Base-by-base conservation (phyloP, 1,139 yeast species). In the Blastobotrys malaysiensis region DNA sequence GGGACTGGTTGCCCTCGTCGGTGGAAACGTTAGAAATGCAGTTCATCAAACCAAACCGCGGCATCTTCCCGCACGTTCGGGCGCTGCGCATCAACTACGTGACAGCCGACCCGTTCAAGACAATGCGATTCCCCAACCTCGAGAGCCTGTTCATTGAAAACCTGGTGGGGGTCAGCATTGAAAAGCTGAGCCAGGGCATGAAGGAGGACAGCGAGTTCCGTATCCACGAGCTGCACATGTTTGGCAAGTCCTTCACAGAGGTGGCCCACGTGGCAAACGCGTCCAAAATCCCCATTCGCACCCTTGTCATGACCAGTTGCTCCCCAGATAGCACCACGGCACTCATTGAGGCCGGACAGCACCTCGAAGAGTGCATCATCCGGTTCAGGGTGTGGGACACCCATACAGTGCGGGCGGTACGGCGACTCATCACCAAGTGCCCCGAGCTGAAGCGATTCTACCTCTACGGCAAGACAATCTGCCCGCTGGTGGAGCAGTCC, bases 61-160 rank as follows among this genome's bases (percentile, higher is more conserved):
- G 52, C 13, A 22, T 20, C 1, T 50, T 50, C 46, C 49, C 45
- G n/a, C n/a, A n/a, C 16, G 52, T 50, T 9, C 31, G 20, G n/a
- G 46, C 52, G 16, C 39, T 50, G 31, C 11, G 22, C 22, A 31
- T 50, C 43, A 50, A 45, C 46, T 14, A 14, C 14, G 52, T 50
- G 27, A 50, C 52, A 2, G 22, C 20, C 22, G 18, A n/a, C n/a
- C 52, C 52, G 18, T 50, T 50, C 19, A 45, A 50, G 46, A 26
- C 39, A 26, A 48, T 50, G 27, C 22, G 46, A 9, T 50, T 50
- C 36, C 52, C 52, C 18, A 36, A 45, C 14, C 18, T 50, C 6
- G 22, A 50, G 22, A 45, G 46, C 16, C 26, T 50, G 19, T 31
- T 36, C 39, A 20, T 50, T 19, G 52, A 50, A 19, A 31, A 31